phyloP scores from a whole-genome alignment of 208 protist species.

The Trypanosoma theileri region DNA sequence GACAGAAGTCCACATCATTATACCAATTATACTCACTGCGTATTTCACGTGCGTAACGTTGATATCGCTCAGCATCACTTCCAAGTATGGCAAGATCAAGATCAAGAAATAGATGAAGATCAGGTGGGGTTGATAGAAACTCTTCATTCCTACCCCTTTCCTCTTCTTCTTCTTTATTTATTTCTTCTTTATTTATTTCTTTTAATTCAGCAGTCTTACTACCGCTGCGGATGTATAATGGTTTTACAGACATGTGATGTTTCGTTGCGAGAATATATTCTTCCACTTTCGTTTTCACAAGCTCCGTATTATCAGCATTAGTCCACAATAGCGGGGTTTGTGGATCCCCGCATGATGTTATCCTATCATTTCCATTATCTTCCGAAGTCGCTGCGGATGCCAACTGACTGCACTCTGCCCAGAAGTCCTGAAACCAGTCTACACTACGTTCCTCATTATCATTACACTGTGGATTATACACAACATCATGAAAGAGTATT shows the following conservation, averaged over 20 bases:
- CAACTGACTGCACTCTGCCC: constrained; percentile 24
- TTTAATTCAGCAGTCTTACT: neutral
- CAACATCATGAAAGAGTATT: constrained; percentile 77
- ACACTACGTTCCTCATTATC: constrained; percentile 80
- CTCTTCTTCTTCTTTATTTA: neutral
- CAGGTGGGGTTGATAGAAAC: neutral
- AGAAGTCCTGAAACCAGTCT: constrained; percentile 38
- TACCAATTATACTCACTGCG: constrained; percentile 63
- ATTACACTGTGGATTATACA: constrained; percentile 55
- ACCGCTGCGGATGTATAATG: constrained; percentile 6
- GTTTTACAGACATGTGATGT: constrained; percentile 39
- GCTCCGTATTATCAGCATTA: constrained; percentile 1
- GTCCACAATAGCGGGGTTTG: constrained; percentile 18
- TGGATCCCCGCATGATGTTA: neutral
- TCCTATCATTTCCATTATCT: neutral
- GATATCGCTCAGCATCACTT: constrained; percentile 23
- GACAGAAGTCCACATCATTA: constrained; percentile 37
- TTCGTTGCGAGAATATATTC: constrained; percentile 43
- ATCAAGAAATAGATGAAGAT: constrained; percentile 61
- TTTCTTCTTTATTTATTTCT: neutral
- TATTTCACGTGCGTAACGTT: constrained; percentile 50
- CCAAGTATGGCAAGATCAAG: constrained; percentile 75
- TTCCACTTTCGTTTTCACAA: constrained; percentile 29
- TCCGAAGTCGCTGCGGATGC: neutral
- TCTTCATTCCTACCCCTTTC: neutral